Percentiles rank a stretch among this genome's conserved stretches.
Evolutionary conservation across 768 basidiomycete genomes (phyloP).

Genomic region (Pleurotus giganteus): DNA sequence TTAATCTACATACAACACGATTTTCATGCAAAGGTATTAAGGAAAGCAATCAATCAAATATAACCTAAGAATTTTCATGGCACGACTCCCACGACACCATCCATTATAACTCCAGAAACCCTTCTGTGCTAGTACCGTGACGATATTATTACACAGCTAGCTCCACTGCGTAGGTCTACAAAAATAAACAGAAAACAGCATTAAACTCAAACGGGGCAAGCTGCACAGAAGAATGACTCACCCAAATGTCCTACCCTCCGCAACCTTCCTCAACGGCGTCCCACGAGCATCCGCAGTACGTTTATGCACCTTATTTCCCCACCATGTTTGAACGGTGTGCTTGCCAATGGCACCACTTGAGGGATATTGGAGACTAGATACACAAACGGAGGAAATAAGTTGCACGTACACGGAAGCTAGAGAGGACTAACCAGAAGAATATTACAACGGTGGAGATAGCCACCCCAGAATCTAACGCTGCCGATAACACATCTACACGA

Average conservation of each 20-base stretch:
- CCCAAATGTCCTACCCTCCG: conserved; percentile 27
- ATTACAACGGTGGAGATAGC: conserved; percentile 42
- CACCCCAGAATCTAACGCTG: conserved; percentile 56
- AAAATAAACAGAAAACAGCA: not conserved
- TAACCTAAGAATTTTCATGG: no score
- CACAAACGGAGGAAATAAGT: not conserved
- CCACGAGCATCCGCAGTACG: conserved; percentile 41
- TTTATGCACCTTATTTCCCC: conserved; percentile 27
- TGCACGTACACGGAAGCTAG: not conserved
- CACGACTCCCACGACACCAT: no score
- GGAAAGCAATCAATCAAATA: no score
- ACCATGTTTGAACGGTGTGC: conserved; percentile 11
- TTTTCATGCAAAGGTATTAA: no score
- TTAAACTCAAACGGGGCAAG: not conserved
- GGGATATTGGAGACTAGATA: conserved; percentile 11
- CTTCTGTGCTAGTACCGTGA: no score
- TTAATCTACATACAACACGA: no score
- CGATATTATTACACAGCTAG: no score
- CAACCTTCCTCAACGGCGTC: conserved; percentile 30
- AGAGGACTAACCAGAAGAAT: conserved; percentile 12
- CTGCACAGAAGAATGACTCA: conserved; percentile 13
- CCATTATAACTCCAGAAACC: no score
- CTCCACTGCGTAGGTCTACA: no score
- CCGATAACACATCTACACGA: conserved; percentile 49
- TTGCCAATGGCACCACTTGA: conserved; percentile 9